Evolutionary conservation across 2,329 filamentous ascomycete genomes (phyloP), one percentile per base, ranked within the genome.

Genomic region (Diaporthe capsici): DNA sequence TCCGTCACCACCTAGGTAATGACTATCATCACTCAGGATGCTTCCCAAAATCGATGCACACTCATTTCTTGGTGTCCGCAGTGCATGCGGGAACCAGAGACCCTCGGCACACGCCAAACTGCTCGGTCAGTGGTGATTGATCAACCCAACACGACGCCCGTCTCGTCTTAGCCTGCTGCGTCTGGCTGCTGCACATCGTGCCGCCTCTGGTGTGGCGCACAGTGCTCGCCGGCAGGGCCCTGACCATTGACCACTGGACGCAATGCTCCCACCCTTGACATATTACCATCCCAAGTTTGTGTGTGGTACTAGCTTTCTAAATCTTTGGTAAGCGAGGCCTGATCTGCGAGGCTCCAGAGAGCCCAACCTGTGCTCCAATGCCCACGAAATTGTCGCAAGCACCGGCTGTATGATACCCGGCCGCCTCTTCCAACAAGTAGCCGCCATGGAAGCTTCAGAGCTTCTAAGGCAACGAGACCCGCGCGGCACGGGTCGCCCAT

Each of bases 161-260:
- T 67, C 73, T 71, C 44, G 20, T 58, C 55, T 63, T 58, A 75
- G 73, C 70, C 73, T 73, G 75, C 58, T 71, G 49, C 57, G 58
- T 60, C 37, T 61, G 70, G 61, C 65, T 57, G 75, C 67, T 74
- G 73, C 73, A 72, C 70, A 60, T 65, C 58, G 55, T 68, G 61
- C 49, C 65, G 67, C 25, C 42, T 39, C 49, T 60, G 34, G 15
- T 37, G 60, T 67, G 58, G 68, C 73, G 73, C 73, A 75, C 73
- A 67, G 73, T 75, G 73, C 73, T 47, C 49, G 60, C 47, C 51
- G 55, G 42, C 70, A 53, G 57, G 71, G 71, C 31, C 47, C 17
- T 49, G 25, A 57, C 13, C 70, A 68, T 47, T 53, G 34, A 42
- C 20, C 53, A 53, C 65, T 55, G 47, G 47, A 34, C 49, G 58